A percentile compares a stretch with the other conserved stretches of the same genome.
Evolutionary conservation across 768 basidiomycete genomes (phyloP).

Genomic region (Exidia glandulosa): DNA sequence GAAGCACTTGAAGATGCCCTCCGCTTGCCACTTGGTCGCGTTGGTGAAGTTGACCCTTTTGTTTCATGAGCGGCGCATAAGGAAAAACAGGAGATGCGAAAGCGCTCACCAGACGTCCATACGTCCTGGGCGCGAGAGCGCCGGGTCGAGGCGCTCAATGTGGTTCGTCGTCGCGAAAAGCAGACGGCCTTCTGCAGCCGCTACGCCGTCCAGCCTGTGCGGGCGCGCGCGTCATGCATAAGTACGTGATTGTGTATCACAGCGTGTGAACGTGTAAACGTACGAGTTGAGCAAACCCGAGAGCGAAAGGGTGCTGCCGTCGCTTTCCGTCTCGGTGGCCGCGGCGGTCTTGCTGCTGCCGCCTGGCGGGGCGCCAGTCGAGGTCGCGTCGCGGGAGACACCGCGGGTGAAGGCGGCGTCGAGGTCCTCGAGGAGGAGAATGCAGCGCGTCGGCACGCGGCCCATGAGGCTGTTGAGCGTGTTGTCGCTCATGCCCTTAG

Average conservation of each 20-base stretch:
- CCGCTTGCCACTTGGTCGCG: constrained; percentile 86
- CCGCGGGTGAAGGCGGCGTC: constrained; percentile 86
- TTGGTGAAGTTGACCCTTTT: constrained; percentile 62
- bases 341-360: constrained; percentile 18
- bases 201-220: constrained; percentile 80
- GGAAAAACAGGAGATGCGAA: background rate
- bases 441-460: constrained; percentile 79
- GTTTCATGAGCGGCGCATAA: background rate
- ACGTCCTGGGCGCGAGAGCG: constrained; percentile 76
- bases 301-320: constrained; percentile 75
- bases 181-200: constrained; percentile 75
- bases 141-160: constrained; percentile 84
- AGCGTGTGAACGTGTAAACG: no score
- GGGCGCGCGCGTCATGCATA: no score
- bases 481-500: constrained; percentile 89
- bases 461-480: constrained; percentile 81
- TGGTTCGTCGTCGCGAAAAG: constrained; percentile 92
- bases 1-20: constrained; percentile 90
- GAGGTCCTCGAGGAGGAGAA: constrained; percentile 82
- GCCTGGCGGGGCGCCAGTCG: constrained; percentile 60
- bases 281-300: constrained; percentile 78
- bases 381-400: constrained; percentile 68
- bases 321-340: constrained; percentile 32
- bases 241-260: no score
- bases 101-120: constrained; percentile 72